Evolutionary conservation across 371 early-diverging fungal genomes (phyloP), one percentile per base, ranked within the genome.

Genomic region (Amoeboradix gromovi): DNA sequence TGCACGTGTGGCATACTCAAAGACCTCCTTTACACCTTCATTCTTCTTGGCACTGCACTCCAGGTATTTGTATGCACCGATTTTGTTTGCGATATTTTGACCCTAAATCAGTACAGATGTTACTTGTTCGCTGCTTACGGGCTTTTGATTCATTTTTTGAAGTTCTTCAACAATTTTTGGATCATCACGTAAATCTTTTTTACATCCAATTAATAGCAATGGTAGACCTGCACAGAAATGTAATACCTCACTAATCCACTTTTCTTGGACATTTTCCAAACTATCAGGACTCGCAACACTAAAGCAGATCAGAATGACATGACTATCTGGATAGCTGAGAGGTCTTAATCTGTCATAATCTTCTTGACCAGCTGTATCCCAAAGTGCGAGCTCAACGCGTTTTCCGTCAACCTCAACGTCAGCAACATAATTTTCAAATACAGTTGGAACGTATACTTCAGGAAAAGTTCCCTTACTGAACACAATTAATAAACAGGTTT

Each of bases 361-460:
- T 78, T 93, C 92, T 74, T 92, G 94, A 66, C 92, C 93, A 67
- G 98, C 95, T 28, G 98, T 94, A 85, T 97, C 96, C 95, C 96
- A 95, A 66, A 97, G 79, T 30, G 92, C 90, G 30, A 97, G 81
- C 78, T 95, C 92, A 31, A 95, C 88, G 16, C 83, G 83, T 78
- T 84, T 85, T 74, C 88, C 90, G 79, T 94, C 93, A 22, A 93
- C 86, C 71, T 86, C 83, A 71, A 94, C 89, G 75, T 91, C 91
- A 66, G 87, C 87, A 68, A 91, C 90, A 78, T 91, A 89, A 77
- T 91, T 93, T 78, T 96, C 94, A 80, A 95, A 95, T 31, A 95
- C 90, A 67, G 96, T 93, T 68, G 94, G 94, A 68, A 91, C 84
- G 73, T 91, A 88, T 70, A 81, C 79, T 82, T 87, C 85, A 70